Base-by-base conservation (phyloP, 2,329 filamentous ascomycete genomes). In the Botrytis hyacinthi region DNA sequence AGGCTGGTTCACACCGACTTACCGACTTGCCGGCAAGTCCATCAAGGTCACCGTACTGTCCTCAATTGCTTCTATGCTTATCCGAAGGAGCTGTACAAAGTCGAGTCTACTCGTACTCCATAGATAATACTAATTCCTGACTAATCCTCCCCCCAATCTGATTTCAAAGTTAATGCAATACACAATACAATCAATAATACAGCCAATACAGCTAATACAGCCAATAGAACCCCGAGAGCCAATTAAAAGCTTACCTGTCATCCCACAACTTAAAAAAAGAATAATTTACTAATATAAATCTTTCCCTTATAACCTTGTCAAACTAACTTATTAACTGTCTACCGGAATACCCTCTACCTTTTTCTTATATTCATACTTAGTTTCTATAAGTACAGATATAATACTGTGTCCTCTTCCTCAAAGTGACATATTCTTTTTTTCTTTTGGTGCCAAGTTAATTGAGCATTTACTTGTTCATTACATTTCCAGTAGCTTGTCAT, bases 211-310 rank as follows among this genome's bases (percentile, higher is more conserved):
- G 12, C 35, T n/a, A 61, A 37, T 40, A 62, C 65, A 68, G 5
- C 65, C 65, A 68, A 68, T 68, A 29, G n/a, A 65, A 57, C 51
- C n/a, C n/a, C n/a, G 12, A 18, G n/a, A 65, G 40, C 61, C 42
- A 46, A 20, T 51, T 12, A 71, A 63, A 71, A 42, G 22, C 57
- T 51, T 71, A 48, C 35, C 54, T 71, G 69, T 71, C 69, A 71
- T 63, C 69, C 12, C 69, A 63, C 69, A 71, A 68, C 26, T 32
- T 29, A 20, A 22, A 65, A 54, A n/a, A 29, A 65, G 26, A 62
- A 40, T 40, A 51, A 71, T 71, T 71, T 65, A 44, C 48, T 42
- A 42, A 22, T 29, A 68, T 68, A 42, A 51, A 40, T 63, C 29
- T 71, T n/a, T 60, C 37, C 26, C 40, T 51, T 32, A 29, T 32